Evolutionary conservation across 139 green algal species (phyloP).

Genomic region (Choricystis sp.): DNA sequence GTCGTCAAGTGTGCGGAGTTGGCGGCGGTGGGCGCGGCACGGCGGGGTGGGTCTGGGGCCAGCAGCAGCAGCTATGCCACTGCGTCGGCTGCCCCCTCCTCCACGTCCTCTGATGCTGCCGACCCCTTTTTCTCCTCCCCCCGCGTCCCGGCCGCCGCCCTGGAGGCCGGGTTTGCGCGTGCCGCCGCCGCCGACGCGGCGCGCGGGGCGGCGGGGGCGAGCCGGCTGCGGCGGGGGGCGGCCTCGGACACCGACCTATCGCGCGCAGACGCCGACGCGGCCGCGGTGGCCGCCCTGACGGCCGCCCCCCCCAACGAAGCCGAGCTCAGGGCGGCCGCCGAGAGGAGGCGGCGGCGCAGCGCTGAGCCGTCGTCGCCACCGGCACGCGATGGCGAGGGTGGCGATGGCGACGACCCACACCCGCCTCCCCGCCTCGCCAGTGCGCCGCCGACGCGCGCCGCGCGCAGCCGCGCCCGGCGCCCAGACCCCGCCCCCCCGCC

Average conservation of each 20-base stretch:
- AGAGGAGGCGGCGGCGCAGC: neutral
- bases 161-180: neutral
- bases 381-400: too few relatives aligned
- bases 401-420: too few relatives aligned
- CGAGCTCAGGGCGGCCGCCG: neutral
- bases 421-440: too few relatives aligned
- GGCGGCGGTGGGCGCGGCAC: neutral
- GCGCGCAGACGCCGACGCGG: slow-evolving; percentile 8
- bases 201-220: neutral
- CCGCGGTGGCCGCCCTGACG: neutral
- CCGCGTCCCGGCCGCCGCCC: neutral
- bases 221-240: too few relatives aligned
- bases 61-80: neutral
- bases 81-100: neutral
- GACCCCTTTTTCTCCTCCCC: neutral
- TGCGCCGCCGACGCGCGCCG: too few relatives aligned
- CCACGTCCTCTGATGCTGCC: neutral
- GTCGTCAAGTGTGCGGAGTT: slow-evolving; percentile 65
- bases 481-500: too few relatives aligned
- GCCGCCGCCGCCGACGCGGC: neutral
- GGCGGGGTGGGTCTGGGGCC: too few relatives aligned
- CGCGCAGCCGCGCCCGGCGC: too few relatives aligned
- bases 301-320: slow-evolving; percentile 1
- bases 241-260: neutral
- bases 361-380: neutral